Base-by-base conservation (phyloP, 805 yeast species). In the Metschnikowia shivogae region DNA sequence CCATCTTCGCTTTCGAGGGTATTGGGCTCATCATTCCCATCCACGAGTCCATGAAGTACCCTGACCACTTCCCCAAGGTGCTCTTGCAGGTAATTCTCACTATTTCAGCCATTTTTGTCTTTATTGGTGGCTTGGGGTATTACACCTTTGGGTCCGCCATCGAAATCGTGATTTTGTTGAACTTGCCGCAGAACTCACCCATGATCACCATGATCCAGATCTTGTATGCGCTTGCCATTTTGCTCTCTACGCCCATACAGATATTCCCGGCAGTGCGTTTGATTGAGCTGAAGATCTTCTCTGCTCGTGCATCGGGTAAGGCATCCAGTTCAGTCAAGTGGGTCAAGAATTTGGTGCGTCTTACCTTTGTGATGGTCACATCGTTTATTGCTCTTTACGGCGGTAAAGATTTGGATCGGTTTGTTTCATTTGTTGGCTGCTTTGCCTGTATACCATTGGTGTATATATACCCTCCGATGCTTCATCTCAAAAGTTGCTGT, bases 1-100 rank as follows among this genome's bases (percentile, higher is more conserved):
- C 92, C 2, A 86, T 86, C 27, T 86, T 86, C 68, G 89, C 93
- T n/a, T 86, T 85, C 59, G 95, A 86, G 65, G 95, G 95, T 1
- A 85, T 86, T 46, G 93, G 95, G 0, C 68, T 86, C 38, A 83
- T 86, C 40, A 82, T 86, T 20, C 95, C 95, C 0, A 83, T 86
- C 43, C 89, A 86, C 57, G 87, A 86, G 54, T 83, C 93, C 1
- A 86, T 86, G 93, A 76, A 72, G 40, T 66, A 83, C 53, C 93
- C 93, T 1, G 80, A 81, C 49, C 76, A 84, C 50, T 86, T 84
- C 58, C 89, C 92, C 13, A 60, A 70, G 44, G 87, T 86, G 1
- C 63, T 86, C 42, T 71, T 72, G 12, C 60, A 76, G 38, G 93
- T 86, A 3, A 77, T 86, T 28, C 48, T 68, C 5, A 79, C 86